These are phyloP conservation scores for Kokia cookei DNA, from an alignment of 441 rosid species.

Conservation along the genomic window DNA sequence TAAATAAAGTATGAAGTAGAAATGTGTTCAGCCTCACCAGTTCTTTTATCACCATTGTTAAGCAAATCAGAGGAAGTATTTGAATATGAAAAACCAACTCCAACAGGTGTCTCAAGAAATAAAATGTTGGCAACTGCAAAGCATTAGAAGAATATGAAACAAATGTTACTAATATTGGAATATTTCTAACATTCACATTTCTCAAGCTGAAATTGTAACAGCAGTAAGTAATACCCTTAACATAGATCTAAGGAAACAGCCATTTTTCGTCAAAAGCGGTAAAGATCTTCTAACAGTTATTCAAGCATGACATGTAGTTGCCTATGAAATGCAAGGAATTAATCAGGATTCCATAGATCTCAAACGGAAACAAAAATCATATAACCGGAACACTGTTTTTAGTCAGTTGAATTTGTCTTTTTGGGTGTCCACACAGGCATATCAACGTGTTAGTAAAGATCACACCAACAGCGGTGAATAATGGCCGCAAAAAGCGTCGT, in stretches of 20 bases:
- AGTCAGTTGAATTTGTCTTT: background rate
- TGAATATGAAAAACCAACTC: constrained; percentile 90
- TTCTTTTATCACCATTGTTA: constrained; percentile 72
- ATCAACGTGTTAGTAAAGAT: too few relatives aligned
- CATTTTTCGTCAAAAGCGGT: background rate
- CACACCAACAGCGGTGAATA: too few relatives aligned
- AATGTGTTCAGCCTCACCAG: constrained; percentile 46
- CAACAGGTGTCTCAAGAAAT: constrained; percentile 86
- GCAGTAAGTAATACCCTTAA: background rate
- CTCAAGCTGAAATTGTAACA: background rate
- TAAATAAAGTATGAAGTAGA: constrained; percentile 6
- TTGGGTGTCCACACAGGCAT: background rate
- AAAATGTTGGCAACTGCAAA: constrained; percentile 76
- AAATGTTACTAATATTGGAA: background rate
- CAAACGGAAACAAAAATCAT: background rate
- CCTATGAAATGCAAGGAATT: background rate
- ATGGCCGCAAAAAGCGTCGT: too few relatives aligned
- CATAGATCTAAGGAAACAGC: background rate
- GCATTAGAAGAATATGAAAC: background rate
- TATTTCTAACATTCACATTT: background rate
- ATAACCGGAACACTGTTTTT: background rate
- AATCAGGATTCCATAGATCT: background rate
- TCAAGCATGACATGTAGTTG: background rate
- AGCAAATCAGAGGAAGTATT: constrained; percentile 75
- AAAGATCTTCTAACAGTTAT: background rate